These are phyloP conservation scores for Chlamydomonas sp. DNA, from an alignment of 139 green algal genomes.

Conservation along the genomic window DNA sequence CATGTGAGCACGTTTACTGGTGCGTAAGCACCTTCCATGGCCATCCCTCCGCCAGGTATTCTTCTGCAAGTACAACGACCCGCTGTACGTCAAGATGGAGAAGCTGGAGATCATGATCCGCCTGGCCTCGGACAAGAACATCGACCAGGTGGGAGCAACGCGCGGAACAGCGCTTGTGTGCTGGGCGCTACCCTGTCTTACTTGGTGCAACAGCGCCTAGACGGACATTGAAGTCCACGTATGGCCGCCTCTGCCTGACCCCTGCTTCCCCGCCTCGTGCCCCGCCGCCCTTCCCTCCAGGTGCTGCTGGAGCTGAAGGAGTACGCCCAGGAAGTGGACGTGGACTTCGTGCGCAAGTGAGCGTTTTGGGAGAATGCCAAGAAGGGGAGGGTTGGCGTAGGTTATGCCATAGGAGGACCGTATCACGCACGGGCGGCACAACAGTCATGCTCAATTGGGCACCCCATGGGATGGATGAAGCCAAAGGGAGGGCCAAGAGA, in stretches of 20 bases:
- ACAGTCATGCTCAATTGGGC: too few relatives aligned
- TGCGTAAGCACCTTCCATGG: too few relatives aligned
- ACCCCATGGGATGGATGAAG: too few relatives aligned
- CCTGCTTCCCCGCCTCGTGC: neutral
- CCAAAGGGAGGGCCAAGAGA: too few relatives aligned
- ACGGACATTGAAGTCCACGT: neutral
- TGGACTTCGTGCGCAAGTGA: slow-evolving; percentile 96
- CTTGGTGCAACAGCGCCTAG: neutral
- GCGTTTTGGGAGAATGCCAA: neutral
- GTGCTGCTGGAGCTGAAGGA: slow-evolving; percentile 99
- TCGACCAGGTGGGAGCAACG: slow-evolving; percentile 84
- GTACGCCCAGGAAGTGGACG: slow-evolving; percentile 98
- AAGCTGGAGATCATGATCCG: slow-evolving; percentile 99
- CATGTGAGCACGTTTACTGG: too few relatives aligned
- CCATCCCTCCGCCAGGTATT: slow-evolving; percentile 82
- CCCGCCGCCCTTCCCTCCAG: slow-evolving; percentile 32
- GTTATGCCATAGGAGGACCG: too few relatives aligned
- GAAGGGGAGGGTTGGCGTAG: too few relatives aligned
- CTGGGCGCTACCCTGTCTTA: neutral
- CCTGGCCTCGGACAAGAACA: slow-evolving; percentile 90
- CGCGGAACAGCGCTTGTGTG: neutral
- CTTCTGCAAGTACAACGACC: slow-evolving; percentile 99
- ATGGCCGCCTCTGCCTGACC: neutral
- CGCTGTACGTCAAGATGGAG: slow-evolving; percentile 99
- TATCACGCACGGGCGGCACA: too few relatives aligned